These are phyloP conservation scores for Macadamia integrifolia DNA, from an alignment of 164 flowering plant species.

Conservation along the genomic window DNA sequence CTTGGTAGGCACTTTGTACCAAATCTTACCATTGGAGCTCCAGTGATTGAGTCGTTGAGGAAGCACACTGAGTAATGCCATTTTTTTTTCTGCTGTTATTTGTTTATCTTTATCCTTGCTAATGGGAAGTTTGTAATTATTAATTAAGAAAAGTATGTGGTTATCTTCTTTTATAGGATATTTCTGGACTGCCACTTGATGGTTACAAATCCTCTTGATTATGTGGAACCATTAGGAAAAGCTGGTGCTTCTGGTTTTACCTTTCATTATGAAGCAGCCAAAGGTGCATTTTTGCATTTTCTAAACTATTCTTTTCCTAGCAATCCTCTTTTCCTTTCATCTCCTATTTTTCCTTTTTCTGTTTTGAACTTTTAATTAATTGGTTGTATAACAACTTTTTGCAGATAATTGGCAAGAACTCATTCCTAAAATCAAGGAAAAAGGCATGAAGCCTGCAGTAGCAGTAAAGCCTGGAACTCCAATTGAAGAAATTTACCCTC, in stretches of 20 bases:
- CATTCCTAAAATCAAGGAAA: slow-evolving; percentile 60
- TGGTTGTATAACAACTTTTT: slow-evolving; percentile 9
- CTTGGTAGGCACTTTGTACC: slow-evolving; percentile 87
- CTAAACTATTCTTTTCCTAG: neutral
- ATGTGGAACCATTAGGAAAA: slow-evolving; percentile 80
- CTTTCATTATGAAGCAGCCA: slow-evolving; percentile 87
- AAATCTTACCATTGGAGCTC: slow-evolving; percentile 94
- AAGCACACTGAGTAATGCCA: slow-evolving; percentile 38
- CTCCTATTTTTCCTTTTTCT: neutral
- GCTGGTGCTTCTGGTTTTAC: slow-evolving; percentile 99
- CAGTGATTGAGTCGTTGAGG: slow-evolving; percentile 86
- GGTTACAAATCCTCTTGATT: slow-evolving; percentile 98
- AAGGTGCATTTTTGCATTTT: slow-evolving; percentile 41
- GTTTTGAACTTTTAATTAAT: neutral
- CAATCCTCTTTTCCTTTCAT: neutral
- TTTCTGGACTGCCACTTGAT: slow-evolving; percentile 97
- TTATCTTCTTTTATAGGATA: slow-evolving; percentile 42
- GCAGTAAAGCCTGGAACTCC: slow-evolving; percentile 91
- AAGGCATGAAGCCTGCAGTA: slow-evolving; percentile 93
- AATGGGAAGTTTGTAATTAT: neutral
- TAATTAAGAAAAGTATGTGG: neutral
- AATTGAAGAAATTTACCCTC: slow-evolving; percentile 86
- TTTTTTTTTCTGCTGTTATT: slow-evolving; percentile 2
- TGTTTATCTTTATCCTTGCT: neutral
- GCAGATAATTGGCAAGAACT: slow-evolving; percentile 92